Percentiles rank a stretch among this genome's conserved stretches.
phyloP scores from a whole-genome alignment of 2,329 filamentous ascomycete genomes.

The Calonectria pauciramosa region DNA sequence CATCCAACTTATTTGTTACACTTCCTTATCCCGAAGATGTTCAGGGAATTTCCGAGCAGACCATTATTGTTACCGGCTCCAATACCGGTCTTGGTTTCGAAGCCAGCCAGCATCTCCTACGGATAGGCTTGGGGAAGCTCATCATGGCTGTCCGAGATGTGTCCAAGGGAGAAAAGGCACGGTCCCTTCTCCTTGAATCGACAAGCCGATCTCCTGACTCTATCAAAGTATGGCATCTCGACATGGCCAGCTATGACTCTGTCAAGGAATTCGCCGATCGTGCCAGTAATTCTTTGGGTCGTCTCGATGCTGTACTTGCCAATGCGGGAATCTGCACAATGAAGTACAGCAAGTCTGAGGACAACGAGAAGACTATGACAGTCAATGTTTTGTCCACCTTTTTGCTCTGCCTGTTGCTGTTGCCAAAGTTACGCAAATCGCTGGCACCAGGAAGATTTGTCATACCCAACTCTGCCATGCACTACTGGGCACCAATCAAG shows the following conservation, averaged over 20 bases:
- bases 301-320: conserved; percentile 60
- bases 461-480: conserved; percentile 42
- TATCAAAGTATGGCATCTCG: conserved; percentile 63
- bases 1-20: conserved; percentile 38
- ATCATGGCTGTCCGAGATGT: conserved; percentile 55
- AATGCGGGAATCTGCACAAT: conserved; percentile 58
- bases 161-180: conserved; percentile 58
- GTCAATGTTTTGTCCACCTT: conserved; percentile 44
- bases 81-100: conserved; percentile 58
- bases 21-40: conserved; percentile 40
- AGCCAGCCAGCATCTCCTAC: conserved; percentile 50
- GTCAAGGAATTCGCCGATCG: conserved; percentile 55
- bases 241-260: conserved; percentile 61
- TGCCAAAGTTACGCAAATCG: conserved; percentile 45
- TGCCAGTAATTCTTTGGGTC: conserved; percentile 45
- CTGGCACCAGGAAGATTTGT: conserved; percentile 30
- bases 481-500: conserved; percentile 42
- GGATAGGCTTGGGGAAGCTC: conserved; percentile 48
- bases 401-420: conserved; percentile 36
- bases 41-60: conserved; percentile 41
- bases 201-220: not conserved
- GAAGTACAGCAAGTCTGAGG: conserved; percentile 55
- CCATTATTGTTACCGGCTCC: conserved; percentile 56
- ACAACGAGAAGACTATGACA: conserved; percentile 63
- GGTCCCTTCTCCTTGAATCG: conserved; percentile 46